A percentile compares a stretch with the other conserved stretches of the same genome.
Conservation (phyloP, 148 eudicot species). For the Chenopodium album region DNA sequence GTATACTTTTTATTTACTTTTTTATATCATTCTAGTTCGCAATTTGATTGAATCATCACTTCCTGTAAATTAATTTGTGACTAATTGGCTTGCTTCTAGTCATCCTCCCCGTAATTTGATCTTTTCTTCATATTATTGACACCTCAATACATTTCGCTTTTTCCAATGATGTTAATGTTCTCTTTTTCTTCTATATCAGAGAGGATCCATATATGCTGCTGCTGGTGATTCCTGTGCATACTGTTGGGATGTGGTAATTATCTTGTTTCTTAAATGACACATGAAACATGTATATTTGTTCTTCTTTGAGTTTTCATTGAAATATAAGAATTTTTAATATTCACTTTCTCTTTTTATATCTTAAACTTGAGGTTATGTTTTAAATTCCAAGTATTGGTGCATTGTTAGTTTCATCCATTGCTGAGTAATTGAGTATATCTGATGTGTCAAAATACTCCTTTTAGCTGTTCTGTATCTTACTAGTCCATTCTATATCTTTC, state of each 20-base stretch:
- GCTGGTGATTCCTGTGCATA: conserved; percentile 96
- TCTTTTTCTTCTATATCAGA: conserved; percentile 36
- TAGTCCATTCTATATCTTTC: not conserved
- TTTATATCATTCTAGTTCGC: too few relatives aligned
- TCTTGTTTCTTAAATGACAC: not conserved
- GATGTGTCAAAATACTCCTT: not conserved
- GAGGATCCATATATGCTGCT: conserved; percentile 73
- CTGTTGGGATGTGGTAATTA: conserved; percentile 97
- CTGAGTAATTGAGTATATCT: not conserved
- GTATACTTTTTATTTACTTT: too few relatives aligned
- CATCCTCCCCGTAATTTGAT: not conserved
- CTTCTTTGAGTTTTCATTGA: not conserved
- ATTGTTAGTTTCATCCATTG: not conserved
- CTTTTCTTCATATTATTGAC: not conserved
- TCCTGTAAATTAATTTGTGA: not conserved
- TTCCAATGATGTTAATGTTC: not conserved
- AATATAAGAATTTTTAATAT: not conserved
- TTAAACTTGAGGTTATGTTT: not conserved
- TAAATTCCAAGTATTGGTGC: not conserved
- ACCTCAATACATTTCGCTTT: not conserved
- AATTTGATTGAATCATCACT: not conserved
- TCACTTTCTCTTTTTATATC: not conserved
- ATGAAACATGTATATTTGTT: not conserved
- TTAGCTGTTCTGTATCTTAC: conserved; percentile 3
- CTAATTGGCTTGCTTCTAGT: not conserved